Evolutionary conservation across 768 basidiomycete genomes (phyloP).

Genomic region (Tylopilus cervinicoccineus): DNA sequence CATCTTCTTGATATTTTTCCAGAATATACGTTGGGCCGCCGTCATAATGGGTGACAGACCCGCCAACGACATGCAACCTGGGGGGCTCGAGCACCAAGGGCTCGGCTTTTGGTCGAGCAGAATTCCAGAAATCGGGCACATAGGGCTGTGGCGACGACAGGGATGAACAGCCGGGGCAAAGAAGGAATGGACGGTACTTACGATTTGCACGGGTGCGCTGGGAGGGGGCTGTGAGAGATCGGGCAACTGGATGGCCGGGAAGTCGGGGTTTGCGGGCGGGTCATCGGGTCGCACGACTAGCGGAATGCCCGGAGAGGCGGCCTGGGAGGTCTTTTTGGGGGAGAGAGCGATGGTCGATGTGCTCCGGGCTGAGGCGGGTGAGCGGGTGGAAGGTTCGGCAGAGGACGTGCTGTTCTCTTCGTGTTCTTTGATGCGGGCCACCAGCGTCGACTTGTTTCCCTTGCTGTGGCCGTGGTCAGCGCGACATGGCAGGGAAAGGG

Average conservation of each 20-base stretch:
- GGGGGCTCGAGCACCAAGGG: constrained; percentile 31
- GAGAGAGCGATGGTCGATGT: constrained; percentile 20
- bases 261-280: constrained; percentile 23
- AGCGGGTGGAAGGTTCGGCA: not conserved
- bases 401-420: constrained; percentile 34
- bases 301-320: constrained; percentile 42
- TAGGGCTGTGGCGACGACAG: constrained; percentile 44
- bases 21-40: constrained; percentile 46
- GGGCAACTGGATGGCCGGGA: constrained; percentile 54
- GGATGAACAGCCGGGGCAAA: not conserved
- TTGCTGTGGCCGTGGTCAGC: constrained; percentile 34
- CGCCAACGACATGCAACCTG: constrained; percentile 50
- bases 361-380: constrained; percentile 22
- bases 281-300: constrained; percentile 26
- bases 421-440: constrained; percentile 50
- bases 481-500: not conserved
- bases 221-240: constrained; percentile 44
- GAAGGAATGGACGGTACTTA: constrained; percentile 33
- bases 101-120: constrained; percentile 37
- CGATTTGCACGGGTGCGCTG: constrained; percentile 51
- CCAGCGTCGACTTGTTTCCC: constrained; percentile 56
- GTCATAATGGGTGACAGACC: constrained; percentile 42
- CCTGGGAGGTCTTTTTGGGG: constrained; percentile 25
- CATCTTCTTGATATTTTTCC: constrained; percentile 21
- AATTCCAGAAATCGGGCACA: constrained; percentile 56